Evolutionary conservation across 2,329 filamentous ascomycete species (phyloP), one percentile per base, ranked within the genome.

Genomic region (Neospermospora avenae): DNA sequence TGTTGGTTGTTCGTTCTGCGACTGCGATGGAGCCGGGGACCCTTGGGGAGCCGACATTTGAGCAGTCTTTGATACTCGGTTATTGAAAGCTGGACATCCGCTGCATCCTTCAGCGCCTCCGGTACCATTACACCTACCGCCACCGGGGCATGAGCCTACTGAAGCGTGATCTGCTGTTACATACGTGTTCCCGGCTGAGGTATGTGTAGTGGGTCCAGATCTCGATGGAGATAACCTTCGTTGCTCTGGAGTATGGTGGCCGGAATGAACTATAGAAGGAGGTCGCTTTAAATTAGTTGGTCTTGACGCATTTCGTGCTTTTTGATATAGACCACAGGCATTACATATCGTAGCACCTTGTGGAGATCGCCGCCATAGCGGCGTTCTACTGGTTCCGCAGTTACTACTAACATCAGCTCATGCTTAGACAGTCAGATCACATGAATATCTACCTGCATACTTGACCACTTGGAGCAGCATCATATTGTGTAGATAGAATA

Each of bases 61-160:
- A 18, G 90, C 89, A 49, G 85, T 90, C 74, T 97, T 98, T 35
- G 93, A 90, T 41, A 98, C 87, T 56, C 95, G 86, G 72, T 99
- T 99, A 80, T 99, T 99, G 80, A 91, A 99, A 2, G 95, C 95
- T 37, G 95, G 95, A 72, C 95, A 99, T 13, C 95, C 95, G 73
- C 91, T 92, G 74, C 95, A 99, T 20, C 92, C 93, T 72, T 96
- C 91, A 34, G 95, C 92, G 56, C 95, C 95, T 46, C 95, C 95
- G 22, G 95, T 98, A 51, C 95, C 95, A 73, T 99, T 98, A 74
- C 95, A 99, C 60, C 89, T 89, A 41, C 95, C 95, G 63, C 93
- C 93, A 39, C 95, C 95, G 14, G 95, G 95, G 74, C 95, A 99
- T 13, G 93, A 96, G n/a, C 95, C 95, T 45, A 85, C 84, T 4